Conservation (phyloP, 2,329 filamentous ascomycete species). For the Zarea fungicola region DNA sequence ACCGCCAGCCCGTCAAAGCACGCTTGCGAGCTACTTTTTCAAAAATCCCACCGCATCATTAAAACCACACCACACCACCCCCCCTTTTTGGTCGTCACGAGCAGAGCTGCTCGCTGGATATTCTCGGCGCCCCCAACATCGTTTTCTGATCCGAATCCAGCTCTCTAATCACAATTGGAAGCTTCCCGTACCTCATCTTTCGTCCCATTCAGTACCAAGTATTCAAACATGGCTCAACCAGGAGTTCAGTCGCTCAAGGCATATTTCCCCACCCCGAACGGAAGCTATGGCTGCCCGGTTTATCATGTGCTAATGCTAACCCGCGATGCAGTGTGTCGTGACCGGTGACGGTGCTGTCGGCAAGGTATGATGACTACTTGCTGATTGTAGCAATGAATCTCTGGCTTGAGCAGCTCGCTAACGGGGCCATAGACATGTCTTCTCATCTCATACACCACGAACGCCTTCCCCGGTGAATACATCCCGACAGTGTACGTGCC, state of each 20-base stretch:
- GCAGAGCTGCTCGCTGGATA: background rate
- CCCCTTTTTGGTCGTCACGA: constrained; percentile 7
- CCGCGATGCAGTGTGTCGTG: constrained; percentile 74
- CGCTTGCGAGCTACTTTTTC: background rate
- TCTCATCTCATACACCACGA: constrained; percentile 98
- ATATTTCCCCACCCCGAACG: constrained; percentile 26
- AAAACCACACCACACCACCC: background rate
- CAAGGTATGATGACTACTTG: constrained; percentile 58
- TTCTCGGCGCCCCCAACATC: constrained; percentile 3
- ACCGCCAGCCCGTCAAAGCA: too few relatives aligned
- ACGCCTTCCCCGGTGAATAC: constrained; percentile 99
- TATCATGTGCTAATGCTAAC: constrained; percentile 31
- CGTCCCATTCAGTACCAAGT: background rate
- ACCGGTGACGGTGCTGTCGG: constrained; percentile 98
- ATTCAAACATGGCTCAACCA: constrained; percentile 67
- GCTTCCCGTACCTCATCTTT: background rate
- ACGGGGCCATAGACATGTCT: constrained; percentile 74
- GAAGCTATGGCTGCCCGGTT: constrained; percentile 24
- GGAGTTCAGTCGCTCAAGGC: constrained; percentile 92
- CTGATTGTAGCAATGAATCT: too few relatives aligned
- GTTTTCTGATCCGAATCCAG: background rate
- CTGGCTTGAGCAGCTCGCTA: constrained; percentile 23
- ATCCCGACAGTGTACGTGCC: constrained; percentile 90
- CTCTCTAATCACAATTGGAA: background rate
- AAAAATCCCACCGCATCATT: background rate